phyloP scores from a whole-genome alignment of 1,284 basidiomycete species.

The Malassezia furfur region DNA sequence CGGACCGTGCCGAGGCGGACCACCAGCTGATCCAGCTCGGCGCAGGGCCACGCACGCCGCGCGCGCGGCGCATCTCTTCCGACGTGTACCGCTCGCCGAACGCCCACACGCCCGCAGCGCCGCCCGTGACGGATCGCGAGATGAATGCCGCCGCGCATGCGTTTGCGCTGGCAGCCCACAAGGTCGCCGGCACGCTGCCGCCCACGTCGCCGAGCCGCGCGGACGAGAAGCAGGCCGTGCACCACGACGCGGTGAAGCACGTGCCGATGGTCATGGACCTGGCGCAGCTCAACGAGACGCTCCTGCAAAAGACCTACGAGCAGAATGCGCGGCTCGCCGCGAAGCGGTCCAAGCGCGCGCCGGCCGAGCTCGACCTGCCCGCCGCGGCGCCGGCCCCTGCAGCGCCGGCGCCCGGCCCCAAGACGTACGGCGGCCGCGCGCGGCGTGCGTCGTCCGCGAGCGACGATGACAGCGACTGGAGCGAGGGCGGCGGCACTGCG shows the following conservation, averaged over 20 bases:
- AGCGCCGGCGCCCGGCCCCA: neutral
- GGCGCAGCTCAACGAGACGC: slow-evolving; percentile 29
- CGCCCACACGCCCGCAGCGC: neutral
- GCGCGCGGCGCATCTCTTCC: slow-evolving; percentile 3
- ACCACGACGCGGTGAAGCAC: neutral
- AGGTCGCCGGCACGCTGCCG: slow-evolving; percentile 20
- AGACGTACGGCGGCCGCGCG: neutral
- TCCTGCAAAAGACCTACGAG: slow-evolving; percentile 26
- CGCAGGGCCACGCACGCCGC: slow-evolving; percentile 11
- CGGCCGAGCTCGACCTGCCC: neutral
- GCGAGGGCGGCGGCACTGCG: neutral
- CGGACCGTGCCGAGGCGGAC: slow-evolving; percentile 1
- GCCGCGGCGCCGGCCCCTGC: neutral
- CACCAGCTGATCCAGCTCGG: slow-evolving; percentile 1
- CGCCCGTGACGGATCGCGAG: slow-evolving; percentile 21
- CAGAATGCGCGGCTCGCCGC: slow-evolving; percentile 18
- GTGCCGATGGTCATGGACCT: slow-evolving; percentile 22
- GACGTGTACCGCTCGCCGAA: slow-evolving; percentile 17
- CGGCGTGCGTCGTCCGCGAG: neutral
- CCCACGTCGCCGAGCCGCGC: slow-evolving; percentile 5
- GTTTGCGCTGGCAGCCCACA: slow-evolving; percentile 25
- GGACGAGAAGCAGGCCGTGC: neutral
- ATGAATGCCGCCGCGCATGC: slow-evolving; percentile 23
- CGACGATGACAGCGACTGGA: neutral
- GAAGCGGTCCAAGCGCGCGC: neutral